A percentile compares a stretch with the other conserved stretches of the same genome.
phyloP scores from a whole-genome alignment of 2,329 filamentous ascomycete genomes.

The Colletotrichum echinochloae region DNA sequence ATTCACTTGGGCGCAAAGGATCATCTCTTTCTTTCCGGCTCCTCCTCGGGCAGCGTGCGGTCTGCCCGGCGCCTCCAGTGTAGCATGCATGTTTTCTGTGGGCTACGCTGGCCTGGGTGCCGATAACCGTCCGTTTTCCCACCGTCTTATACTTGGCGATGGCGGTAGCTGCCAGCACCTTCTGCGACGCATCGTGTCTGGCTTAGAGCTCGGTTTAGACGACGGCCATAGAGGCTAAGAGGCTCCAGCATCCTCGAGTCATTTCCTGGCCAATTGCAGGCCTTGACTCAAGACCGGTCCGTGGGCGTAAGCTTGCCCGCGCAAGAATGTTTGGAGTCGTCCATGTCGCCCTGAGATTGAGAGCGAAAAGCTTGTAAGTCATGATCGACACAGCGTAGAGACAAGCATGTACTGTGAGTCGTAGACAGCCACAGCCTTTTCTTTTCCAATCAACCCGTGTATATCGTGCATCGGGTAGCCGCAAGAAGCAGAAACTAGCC shows the following conservation, averaged over 20 bases:
- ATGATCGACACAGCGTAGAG: neutral
- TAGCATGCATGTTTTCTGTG: neutral
- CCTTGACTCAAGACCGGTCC: slow-evolving; percentile 23
- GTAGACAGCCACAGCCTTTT: slow-evolving; percentile 4
- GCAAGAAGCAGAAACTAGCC: slow-evolving; percentile 3
- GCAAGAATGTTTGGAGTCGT: neutral
- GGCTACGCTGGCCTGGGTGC: neutral
- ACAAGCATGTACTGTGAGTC: slow-evolving; percentile 18
- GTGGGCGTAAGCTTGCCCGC: slow-evolving; percentile 2
- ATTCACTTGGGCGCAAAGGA: neutral
- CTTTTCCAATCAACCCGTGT: neutral
- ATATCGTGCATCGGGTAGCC: slow-evolving; percentile 15
- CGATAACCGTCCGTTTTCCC: neutral
- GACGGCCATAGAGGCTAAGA: slow-evolving; percentile 15
- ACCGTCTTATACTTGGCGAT: slow-evolving; percentile 13
- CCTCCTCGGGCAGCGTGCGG: too few species aligned
- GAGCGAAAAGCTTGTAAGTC: neutral
- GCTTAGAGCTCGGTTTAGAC: slow-evolving; percentile 23
- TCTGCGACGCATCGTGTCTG: slow-evolving; percentile 25
- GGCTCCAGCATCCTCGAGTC: slow-evolving; percentile 14
- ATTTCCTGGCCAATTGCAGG: slow-evolving; percentile 10
- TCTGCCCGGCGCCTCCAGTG: neutral
- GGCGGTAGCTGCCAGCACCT: slow-evolving; percentile 17
- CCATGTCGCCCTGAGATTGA: neutral
- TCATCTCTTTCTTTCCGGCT: neutral